Evolutionary conservation across 805 yeast genomes (phyloP), one percentile per base, ranked within the genome.

Genomic region (Tetrapisispora fleetii): DNA sequence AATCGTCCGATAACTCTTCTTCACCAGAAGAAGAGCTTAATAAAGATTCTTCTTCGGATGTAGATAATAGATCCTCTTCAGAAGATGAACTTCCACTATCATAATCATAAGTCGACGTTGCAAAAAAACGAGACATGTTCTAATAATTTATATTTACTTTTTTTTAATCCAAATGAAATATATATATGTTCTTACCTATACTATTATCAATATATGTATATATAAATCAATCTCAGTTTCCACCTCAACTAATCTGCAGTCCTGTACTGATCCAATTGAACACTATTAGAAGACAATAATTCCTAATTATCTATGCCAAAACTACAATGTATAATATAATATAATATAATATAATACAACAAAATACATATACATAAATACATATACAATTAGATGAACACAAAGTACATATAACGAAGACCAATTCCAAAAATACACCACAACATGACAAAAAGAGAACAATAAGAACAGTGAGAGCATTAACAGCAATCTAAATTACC

Each of bases 41-140:
- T 54, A 63, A 33, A 55, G 63, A 51, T 28, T 62, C 63, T 48
- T 71, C 75, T 42, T 70, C 72, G 35, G 73, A 59, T 5, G 70
- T 69, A 37, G 73, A 69, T 30, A 70, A 59, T 48, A 70, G 61
- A 50, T 71, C 76, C 54, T 71, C 77, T 43, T 71, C 78, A 32
- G 70, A 65, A 11, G 75, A 67, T 24, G 73, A 71, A 49, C 68
- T 65, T 46, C 69, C 74, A 48, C 72, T 68, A 55, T 71, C 75
- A 45, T 72, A 69, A 35, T 64, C 70, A 50, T 72, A 70, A 43
- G 80, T 69, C 48, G 81, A 70, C 48, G 81, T 80, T 74, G 93
- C 93, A 78, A 93, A 91, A 72, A 95, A 85, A 59, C 98, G 88
- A 95, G 89, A 89, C 47, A 41, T 46, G 7, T 37, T 38, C 19